A percentile compares a stretch with the other conserved stretches of the same genome.
These are phyloP conservation scores for Pulveroboletus ravenelii DNA, from an alignment of 768 basidiomycete species.

Conservation along the genomic window DNA sequence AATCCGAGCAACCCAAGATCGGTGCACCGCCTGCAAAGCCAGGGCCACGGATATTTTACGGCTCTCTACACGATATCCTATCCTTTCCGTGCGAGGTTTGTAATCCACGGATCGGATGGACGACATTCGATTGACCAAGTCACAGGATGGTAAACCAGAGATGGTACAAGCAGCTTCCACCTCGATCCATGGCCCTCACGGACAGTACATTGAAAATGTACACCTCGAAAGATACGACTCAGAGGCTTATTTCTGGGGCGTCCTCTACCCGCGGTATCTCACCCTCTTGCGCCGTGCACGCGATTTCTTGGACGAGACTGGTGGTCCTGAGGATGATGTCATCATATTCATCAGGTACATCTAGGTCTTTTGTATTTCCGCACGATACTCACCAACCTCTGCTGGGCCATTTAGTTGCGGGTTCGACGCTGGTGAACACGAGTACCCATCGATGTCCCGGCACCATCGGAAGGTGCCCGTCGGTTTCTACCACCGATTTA, in stretches of 20 bases:
- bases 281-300: conserved; percentile 61
- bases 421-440: conserved; percentile 93
- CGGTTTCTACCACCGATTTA: conserved; percentile 81
- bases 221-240: conserved; percentile 5
- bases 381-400: neutral
- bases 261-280: conserved; percentile 51
- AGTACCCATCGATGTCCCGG: conserved; percentile 85
- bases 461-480: conserved; percentile 87
- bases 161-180: conserved; percentile 38
- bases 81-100: conserved; percentile 88
- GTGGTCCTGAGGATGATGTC: conserved; percentile 61
- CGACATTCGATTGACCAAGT: conserved; percentile 1
- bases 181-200: neutral
- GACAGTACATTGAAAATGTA: conserved; percentile 26
- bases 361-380: neutral
- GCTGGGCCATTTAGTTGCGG: conserved; percentile 57
- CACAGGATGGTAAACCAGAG: conserved; percentile 72
- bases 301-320: conserved; percentile 65
- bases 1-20: conserved; percentile 35
- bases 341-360: conserved; percentile 82
- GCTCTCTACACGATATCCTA: conserved; percentile 89
- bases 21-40: conserved; percentile 29
- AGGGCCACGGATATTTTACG: conserved; percentile 74
- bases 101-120: neutral
- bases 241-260: conserved; percentile 3